These are phyloP conservation scores for Coprinellus micaceus DNA, from an alignment of 768 basidiomycete species.

Conservation along the genomic window DNA sequence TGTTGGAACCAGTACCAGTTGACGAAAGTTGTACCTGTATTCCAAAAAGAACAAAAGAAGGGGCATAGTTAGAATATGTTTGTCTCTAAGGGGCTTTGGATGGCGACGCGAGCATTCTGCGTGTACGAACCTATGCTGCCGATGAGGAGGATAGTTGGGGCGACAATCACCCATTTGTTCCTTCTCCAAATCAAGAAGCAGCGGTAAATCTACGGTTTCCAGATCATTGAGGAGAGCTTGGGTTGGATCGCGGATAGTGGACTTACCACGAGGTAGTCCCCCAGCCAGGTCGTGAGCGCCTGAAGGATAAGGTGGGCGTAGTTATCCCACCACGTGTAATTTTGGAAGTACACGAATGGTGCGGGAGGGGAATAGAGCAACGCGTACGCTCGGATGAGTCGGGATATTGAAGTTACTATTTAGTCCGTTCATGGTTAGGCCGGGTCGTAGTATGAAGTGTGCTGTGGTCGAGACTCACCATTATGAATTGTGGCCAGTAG, in stretches of 20 bases:
- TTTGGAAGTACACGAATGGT: constrained; percentile 8
- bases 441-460: no score
- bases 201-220: constrained; percentile 9
- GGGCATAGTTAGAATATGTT: constrained; percentile 13
- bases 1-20: constrained; percentile 24
- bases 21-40: constrained; percentile 13
- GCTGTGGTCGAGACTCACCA: not conserved
- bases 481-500: constrained; percentile 7
- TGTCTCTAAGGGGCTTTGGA: not conserved
- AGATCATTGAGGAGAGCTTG: no score
- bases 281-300: constrained; percentile 8
- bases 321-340: constrained; percentile 8
- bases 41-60: no score
- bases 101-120: not conserved
- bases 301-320: constrained; percentile 6
- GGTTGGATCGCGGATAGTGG: no score
- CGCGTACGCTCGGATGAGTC: constrained; percentile 8
- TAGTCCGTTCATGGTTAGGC: no score
- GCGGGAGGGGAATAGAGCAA: constrained; percentile 3
- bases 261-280: constrained; percentile 2
- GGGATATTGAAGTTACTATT: not conserved
- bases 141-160: constrained; percentile 11
- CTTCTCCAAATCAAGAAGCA: constrained; percentile 11
- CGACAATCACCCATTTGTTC: constrained; percentile 2
- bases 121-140: constrained; percentile 19